Percentiles rank a stretch among this genome's conserved stretches.
Evolutionary conservation across 129 eudicot genomes (phyloP).

Genomic region (Pulicaria dysenterica): DNA sequence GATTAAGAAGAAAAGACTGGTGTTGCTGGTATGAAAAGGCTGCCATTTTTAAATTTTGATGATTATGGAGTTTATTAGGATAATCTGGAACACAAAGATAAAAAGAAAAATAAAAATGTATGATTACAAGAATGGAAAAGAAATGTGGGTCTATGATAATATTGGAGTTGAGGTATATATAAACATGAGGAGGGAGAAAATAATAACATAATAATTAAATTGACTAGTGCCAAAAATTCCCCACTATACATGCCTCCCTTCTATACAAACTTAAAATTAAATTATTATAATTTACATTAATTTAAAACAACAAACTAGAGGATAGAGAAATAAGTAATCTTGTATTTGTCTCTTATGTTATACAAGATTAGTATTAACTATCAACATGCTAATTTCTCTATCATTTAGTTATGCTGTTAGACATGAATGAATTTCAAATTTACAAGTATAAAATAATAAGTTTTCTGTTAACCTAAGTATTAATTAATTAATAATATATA

Average conservation of each 20-base stretch:
- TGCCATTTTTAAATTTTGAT: slow-evolving; percentile 43
- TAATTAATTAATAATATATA: too few relatives aligned
- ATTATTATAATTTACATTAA: not conserved
- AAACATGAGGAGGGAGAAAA: slow-evolving; percentile 28
- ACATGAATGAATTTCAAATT: too few relatives aligned
- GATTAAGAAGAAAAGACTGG: slow-evolving; percentile 45
- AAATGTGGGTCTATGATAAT: slow-evolving; percentile 32
- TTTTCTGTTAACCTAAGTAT: too few relatives aligned
- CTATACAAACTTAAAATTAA: not conserved
- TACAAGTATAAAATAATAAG: too few relatives aligned
- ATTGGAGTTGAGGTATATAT: slow-evolving; percentile 34
- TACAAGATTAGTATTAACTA: too few relatives aligned
- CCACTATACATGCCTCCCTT: not conserved
- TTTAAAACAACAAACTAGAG: too few relatives aligned
- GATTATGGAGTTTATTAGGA: not conserved
- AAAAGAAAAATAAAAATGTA: not conserved
- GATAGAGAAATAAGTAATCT: too few relatives aligned
- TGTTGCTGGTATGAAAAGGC: slow-evolving; percentile 52
- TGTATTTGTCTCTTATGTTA: too few relatives aligned
- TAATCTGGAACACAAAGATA: slow-evolving; percentile 25
- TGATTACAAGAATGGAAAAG: slow-evolving; percentile 31
- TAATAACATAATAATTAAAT: not conserved
- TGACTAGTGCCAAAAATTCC: slow-evolving; percentile 25
- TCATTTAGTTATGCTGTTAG: too few relatives aligned
- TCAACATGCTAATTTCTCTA: too few relatives aligned